Conservation (phyloP, 2,329 filamentous ascomycete species). For the Dactylellina cionopaga region DNA sequence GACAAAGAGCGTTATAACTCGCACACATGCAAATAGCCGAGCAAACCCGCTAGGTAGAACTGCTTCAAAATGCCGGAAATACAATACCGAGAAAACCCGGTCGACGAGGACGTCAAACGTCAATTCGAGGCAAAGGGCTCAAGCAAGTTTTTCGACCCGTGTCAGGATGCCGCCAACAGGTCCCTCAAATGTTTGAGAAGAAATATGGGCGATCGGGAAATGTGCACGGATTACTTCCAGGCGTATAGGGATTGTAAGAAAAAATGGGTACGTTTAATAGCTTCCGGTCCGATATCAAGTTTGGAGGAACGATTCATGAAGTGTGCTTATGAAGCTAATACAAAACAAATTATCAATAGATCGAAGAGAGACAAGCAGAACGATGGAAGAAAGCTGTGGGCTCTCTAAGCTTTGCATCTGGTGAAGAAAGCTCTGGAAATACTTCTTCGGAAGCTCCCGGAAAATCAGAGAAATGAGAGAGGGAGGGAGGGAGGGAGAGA, state of each 20-base stretch:
- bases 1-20: background rate
- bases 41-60: background rate
- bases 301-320: background rate
- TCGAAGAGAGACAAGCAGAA: conserved; percentile 47
- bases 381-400: conserved; percentile 47
- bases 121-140: conserved; percentile 83
- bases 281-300: background rate
- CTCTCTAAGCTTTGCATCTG: background rate
- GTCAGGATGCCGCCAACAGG: conserved; percentile 85
- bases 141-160: conserved; percentile 94
- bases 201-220: conserved; percentile 84
- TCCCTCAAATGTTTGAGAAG: conserved; percentile 89
- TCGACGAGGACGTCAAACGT: conserved; percentile 69
- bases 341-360: conserved; percentile 4
- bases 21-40: background rate
- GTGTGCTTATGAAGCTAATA: too few species aligned
- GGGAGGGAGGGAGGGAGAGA: background rate
- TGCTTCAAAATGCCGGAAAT: conserved; percentile 50
- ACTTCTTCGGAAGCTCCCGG: background rate
- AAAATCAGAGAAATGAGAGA: conserved; percentile 15
- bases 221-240: conserved; percentile 97
- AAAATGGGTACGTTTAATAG: conserved; percentile 75
- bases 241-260: conserved; percentile 96
- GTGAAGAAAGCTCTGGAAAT: background rate
- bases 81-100: conserved; percentile 62